These are phyloP conservation scores for Xylaria telfairii DNA, from an alignment of 495 filamentous ascomycete species.

Conservation along the genomic window DNA sequence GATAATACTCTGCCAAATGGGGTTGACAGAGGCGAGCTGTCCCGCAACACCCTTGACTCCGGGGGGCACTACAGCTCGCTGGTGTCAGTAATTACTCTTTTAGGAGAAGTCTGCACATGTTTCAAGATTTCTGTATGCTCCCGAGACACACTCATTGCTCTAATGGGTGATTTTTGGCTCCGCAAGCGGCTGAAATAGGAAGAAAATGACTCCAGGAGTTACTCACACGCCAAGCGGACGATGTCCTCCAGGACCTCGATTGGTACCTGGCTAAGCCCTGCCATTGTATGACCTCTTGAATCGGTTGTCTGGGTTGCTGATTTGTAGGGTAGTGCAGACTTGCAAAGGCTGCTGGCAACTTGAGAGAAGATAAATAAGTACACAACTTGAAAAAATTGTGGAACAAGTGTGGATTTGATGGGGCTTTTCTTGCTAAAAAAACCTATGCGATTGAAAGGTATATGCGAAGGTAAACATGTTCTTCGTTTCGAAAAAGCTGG, in stretches of 20 bases:
- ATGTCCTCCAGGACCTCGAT: slow-evolving; percentile 15
- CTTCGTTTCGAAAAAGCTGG: neutral
- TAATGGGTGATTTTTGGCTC: too few species aligned
- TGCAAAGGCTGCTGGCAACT: neutral
- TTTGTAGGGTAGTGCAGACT: neutral
- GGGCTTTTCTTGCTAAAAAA: neutral
- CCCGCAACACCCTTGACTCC: neutral
- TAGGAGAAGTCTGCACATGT: too few species aligned
- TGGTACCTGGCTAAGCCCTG: neutral
- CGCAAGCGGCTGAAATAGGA: too few species aligned
- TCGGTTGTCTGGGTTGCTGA: neutral
- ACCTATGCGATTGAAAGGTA: neutral
- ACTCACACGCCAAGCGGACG: neutral
- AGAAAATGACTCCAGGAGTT: too few species aligned
- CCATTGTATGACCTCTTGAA: neutral
- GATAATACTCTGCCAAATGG: slow-evolving; percentile 7
- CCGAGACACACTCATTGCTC: too few species aligned
- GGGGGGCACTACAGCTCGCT: too few species aligned
- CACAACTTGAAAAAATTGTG: neutral
- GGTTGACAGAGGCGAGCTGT: slow-evolving; percentile 2
- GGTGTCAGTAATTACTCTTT: too few species aligned
- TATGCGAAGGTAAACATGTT: neutral
- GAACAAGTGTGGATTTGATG: neutral
- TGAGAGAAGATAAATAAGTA: neutral
- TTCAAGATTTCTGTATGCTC: too few species aligned